Conservation (phyloP, 1,284 basidiomycete species). For the Ganoderma lingzhi region DNA sequence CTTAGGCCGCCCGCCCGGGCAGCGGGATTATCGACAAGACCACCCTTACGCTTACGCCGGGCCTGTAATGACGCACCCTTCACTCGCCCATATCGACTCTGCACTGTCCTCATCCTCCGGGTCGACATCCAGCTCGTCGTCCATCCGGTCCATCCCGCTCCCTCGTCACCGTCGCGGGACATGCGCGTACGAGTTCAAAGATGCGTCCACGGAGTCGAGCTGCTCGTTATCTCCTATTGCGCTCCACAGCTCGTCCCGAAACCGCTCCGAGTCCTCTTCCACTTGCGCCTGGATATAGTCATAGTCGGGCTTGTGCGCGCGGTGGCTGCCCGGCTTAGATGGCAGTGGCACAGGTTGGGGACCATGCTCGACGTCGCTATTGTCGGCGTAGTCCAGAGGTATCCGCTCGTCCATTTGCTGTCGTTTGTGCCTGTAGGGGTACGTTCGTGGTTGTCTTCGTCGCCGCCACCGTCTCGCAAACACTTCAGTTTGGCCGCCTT, state of each 20-base stretch:
- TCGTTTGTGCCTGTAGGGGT: constrained; percentile 21
- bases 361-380: constrained; percentile 39
- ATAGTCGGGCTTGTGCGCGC: constrained; percentile 51
- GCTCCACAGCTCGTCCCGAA: constrained; percentile 74
- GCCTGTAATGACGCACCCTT: constrained; percentile 44
- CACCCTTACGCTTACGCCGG: too few species aligned
- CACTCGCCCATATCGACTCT: constrained; percentile 77
- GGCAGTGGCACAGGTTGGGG: constrained; percentile 38
- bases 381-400: constrained; percentile 13
- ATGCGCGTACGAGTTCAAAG: constrained; percentile 71
- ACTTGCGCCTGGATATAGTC: constrained; percentile 59
- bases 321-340: constrained; percentile 27
- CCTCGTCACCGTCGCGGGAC: constrained; percentile 66
- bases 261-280: constrained; percentile 60
- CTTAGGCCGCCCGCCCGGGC: too few species aligned
- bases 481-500: constrained; percentile 46
- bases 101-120: constrained; percentile 85
- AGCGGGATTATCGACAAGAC: too few species aligned
- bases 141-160: constrained; percentile 43
- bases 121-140: constrained; percentile 63
- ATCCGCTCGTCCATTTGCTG: constrained; percentile 21
- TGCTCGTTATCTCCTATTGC: constrained; percentile 76
- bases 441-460: constrained; percentile 17
- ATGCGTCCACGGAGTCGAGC: constrained; percentile 66
- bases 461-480: constrained; percentile 16